Percentiles rank a stretch among this genome's conserved stretches.
Conservation (phyloP, 257 asterid genomes). For the Cordia subcordata region DNA sequence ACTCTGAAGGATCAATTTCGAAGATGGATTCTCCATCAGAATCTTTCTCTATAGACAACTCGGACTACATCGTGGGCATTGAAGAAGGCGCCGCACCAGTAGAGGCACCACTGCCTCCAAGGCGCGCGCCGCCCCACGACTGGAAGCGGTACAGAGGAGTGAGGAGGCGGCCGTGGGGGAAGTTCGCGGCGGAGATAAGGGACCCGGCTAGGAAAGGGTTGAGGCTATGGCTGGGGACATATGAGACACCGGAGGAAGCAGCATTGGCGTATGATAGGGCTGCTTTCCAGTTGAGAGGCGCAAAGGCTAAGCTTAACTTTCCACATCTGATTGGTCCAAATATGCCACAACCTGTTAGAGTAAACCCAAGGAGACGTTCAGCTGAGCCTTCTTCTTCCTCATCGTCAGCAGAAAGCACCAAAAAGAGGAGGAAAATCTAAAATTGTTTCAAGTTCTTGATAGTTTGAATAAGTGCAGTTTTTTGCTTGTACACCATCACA, state of each 20-base stretch:
- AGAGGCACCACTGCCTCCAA: neutral
- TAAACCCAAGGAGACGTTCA: no score
- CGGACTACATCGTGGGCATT: neutral
- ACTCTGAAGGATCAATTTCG: no score
- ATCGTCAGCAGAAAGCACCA: no score
- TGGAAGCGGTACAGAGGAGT: conserved; percentile 34
- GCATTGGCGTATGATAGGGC: conserved; percentile 37
- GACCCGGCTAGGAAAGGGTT: conserved; percentile 20
- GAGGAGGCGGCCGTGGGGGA: conserved; percentile 39
- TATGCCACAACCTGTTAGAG: no score
- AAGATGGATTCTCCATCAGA: no score
- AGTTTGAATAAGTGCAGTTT: no score
- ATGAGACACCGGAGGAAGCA: conserved; percentile 35
- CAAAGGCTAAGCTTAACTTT: conserved; percentile 27
- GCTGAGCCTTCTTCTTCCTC: no score
- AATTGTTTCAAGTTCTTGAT: no score
- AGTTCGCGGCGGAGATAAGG: conserved; percentile 34
- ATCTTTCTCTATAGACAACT: no score
- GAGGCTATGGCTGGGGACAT: conserved; percentile 37
- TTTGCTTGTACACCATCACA: no score
- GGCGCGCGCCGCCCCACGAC: neutral
- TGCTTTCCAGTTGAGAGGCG: conserved; percentile 29
- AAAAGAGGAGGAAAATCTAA: conserved; percentile 14
- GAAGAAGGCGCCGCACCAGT: neutral
- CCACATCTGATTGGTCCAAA: conserved; percentile 23